Conservation (phyloP, 2,329 filamentous ascomycete species). For the Proliferodiscus dingleyae region DNA sequence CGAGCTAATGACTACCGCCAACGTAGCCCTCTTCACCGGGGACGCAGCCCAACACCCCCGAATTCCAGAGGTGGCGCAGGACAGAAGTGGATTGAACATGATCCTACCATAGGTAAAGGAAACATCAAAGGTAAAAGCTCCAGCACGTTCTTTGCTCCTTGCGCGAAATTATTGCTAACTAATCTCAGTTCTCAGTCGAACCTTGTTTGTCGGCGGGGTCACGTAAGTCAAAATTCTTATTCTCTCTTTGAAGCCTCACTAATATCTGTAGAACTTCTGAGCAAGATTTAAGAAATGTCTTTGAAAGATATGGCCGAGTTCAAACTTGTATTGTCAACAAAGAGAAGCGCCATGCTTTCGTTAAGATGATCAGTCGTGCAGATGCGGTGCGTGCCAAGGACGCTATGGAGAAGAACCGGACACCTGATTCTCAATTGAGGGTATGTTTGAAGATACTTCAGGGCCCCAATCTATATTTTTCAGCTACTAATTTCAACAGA, state of each 20-base stretch:
- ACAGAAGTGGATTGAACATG: conserved; percentile 76
- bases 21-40: conserved; percentile 72
- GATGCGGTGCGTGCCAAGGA: conserved; percentile 81
- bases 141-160: conserved; percentile 3
- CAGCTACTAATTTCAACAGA: conserved; percentile 47
- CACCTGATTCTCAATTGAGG: conserved; percentile 51
- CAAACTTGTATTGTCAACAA: conserved; percentile 98
- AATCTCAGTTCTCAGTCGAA: conserved; percentile 73
- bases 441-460: conserved; percentile 21
- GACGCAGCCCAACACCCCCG: conserved; percentile 56
- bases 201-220: conserved; percentile 93
- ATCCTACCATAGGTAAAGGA: conserved; percentile 66
- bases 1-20: conserved; percentile 74
- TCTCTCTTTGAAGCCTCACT: conserved; percentile 16
- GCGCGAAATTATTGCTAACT: conserved; percentile 16
- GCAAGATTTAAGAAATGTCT: conserved; percentile 73
- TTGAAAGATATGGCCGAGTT: conserved; percentile 76
- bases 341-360: conserved; percentile 96
- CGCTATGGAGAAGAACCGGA: conserved; percentile 76
- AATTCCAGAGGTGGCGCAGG: conserved; percentile 37
- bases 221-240: conserved; percentile 53
- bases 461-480: neutral
- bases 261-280: conserved; percentile 60
- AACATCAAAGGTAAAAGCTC: conserved; percentile 64
- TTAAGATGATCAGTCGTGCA: conserved; percentile 91